phyloP scores from a whole-genome alignment of 2,329 filamentous ascomycete genomes.

The Colletotrichum acutatum region DNA sequence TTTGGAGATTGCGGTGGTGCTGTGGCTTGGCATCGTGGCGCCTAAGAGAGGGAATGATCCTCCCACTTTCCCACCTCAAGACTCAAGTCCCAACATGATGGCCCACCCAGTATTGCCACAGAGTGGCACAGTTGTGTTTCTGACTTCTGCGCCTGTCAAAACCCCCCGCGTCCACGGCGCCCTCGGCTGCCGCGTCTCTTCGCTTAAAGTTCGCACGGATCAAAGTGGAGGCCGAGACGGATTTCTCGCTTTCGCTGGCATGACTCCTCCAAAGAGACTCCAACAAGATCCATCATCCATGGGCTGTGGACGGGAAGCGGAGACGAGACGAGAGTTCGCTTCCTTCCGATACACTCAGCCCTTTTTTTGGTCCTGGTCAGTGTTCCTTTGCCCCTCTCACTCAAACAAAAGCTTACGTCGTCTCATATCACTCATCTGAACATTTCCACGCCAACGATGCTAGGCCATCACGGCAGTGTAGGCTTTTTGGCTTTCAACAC shows the following conservation, averaged over 20 bases:
- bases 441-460: background rate
- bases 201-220: slow-evolving; percentile 1
- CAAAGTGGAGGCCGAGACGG: background rate
- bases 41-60: background rate
- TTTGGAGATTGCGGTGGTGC: background rate
- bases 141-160: background rate
- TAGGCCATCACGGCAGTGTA: too few species aligned
- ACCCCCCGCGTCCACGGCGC: background rate
- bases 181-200: slow-evolving; percentile 22
- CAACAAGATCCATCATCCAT: too few species aligned
- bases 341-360: slow-evolving; percentile 27
- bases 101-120: background rate
- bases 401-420: slow-evolving; percentile 21
- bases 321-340: slow-evolving; percentile 22
- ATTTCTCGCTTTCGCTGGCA: background rate
- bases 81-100: too few species aligned
- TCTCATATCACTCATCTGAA: background rate
- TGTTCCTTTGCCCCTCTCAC: slow-evolving; percentile 10
- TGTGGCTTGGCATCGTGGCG: background rate
- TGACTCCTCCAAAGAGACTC: too few species aligned
- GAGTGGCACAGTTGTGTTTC: slow-evolving; percentile 10
- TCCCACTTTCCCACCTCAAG: background rate
- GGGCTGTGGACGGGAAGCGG: background rate
- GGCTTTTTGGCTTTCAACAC: background rate
- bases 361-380: background rate